These are phyloP conservation scores for Trichocladium antarcticum DNA, from an alignment of 495 filamentous ascomycete species.

Conservation along the genomic window DNA sequence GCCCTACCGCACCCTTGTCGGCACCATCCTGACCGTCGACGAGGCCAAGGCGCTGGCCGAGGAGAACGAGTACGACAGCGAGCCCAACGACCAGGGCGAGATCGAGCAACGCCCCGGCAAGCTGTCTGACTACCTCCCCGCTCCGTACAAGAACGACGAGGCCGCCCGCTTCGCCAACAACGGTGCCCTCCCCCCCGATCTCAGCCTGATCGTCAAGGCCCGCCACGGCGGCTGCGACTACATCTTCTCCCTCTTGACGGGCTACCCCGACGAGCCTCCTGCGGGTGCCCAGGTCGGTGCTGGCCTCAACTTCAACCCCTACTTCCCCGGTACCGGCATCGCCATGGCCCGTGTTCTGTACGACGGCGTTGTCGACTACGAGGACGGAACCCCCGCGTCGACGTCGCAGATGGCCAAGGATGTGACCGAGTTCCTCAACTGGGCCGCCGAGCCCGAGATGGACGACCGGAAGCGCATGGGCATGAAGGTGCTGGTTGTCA, in stretches of 20 bases:
- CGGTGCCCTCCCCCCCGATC: conserved; percentile 93
- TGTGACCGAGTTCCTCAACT: conserved; percentile 96
- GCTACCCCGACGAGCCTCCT: conserved; percentile 93
- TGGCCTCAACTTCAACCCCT: conserved; percentile 99
- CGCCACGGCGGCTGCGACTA: conserved; percentile 98
- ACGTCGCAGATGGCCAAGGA: conserved; percentile 99
- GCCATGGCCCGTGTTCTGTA: conserved; percentile 98
- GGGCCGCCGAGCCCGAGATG: conserved; percentile 98
- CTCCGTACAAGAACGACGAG: conserved; percentile 97
- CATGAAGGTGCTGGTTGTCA: conserved; percentile 76
- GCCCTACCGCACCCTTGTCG: conserved; percentile 87
- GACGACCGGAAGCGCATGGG: conserved; percentile 99
- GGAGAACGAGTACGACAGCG: conserved; percentile 95
- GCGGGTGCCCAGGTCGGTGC: conserved; percentile 68
- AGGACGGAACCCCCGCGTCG: conserved; percentile 87
- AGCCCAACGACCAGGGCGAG: conserved; percentile 95
- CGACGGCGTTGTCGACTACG: conserved; percentile 96
- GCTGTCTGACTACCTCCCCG: conserved; percentile 90
- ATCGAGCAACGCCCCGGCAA: conserved; percentile 98
- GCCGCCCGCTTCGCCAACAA: conserved; percentile 96
- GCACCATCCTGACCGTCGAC: conserved; percentile 84
- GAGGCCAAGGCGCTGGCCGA: conserved; percentile 96
- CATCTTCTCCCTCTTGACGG: conserved; percentile 93
- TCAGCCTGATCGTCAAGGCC: conserved; percentile 94
- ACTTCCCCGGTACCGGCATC: conserved; percentile 98